Evolutionary conservation across 208 protist genomes (phyloP), one percentile per base, ranked within the genome.

Genomic region (Trypanosoma theileri): DNA sequence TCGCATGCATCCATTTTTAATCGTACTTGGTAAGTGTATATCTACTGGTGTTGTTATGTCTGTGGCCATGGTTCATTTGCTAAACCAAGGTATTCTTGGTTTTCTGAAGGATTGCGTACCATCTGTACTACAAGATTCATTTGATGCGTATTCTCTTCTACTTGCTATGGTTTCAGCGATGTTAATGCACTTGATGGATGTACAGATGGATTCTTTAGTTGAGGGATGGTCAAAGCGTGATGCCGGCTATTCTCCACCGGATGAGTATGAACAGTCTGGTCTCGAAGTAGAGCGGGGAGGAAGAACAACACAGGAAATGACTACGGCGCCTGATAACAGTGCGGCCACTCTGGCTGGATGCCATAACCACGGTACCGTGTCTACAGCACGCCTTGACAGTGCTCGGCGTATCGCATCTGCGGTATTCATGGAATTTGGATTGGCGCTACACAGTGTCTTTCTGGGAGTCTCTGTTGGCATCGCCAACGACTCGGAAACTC

Each of bases 381-480:
- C 54, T 21, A 48, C 16, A 48, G 16, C 44, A 48, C 44, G 44
- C 11, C 16, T 48, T n/a, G 21, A 44, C 13, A 65, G 35, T 17
- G 19, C n/a, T 21, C 54, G 58, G 14, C 62, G 59, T 12, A 12
- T 69, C 44, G 57, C 86, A 10, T 79, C 82, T 0, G 81, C 79
- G 3, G 41, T 88, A 28, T 58, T 87, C 26, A 61, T 89, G 46
- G 83, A 87, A 64, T 82, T 86, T 46, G 81, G 82, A 26, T 66
- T 86, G 26, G 81, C 83, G 22, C 58, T 87, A 45, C 86, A 92
- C 76, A 92, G 83, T 59, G 21, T 92, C 26, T 88, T 92, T 56
- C 67, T 92, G 19, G 86, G 86, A 12, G 54, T 92, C 22, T 73
- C 82, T 10, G 68, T 89, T 16, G 86, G 86, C 22, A 69, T 89